These are phyloP conservation scores for Sporothrix sp. DNA, from an alignment of 2,329 filamentous ascomycete species.

Conservation along the genomic window DNA sequence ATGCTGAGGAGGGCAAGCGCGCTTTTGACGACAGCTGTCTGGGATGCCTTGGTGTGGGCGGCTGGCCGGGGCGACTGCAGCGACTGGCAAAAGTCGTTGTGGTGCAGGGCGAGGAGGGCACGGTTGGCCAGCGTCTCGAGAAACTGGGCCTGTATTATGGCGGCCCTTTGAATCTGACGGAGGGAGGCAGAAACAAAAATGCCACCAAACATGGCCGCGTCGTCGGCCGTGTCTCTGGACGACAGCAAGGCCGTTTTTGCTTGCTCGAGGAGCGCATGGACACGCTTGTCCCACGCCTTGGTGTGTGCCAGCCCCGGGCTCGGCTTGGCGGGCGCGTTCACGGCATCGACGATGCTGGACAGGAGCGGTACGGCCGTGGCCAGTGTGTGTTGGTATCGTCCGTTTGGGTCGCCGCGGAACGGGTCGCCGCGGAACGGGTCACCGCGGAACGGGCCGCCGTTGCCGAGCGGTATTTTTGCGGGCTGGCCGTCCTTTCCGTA, in stretches of 20 bases:
- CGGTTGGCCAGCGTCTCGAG: slow-evolving; percentile 19
- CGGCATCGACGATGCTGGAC: slow-evolving; percentile 15
- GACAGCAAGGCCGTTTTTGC: slow-evolving; percentile 12
- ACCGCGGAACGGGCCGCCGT: too few relatives aligned
- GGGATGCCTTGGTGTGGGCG: slow-evolving; percentile 5
- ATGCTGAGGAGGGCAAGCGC: slow-evolving; percentile 18
- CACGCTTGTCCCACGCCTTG: slow-evolving; percentile 31
- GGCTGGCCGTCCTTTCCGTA: too few relatives aligned
- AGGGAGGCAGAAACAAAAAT: too few relatives aligned
- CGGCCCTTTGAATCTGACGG: not conserved
- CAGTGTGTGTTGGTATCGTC: slow-evolving; percentile 19
- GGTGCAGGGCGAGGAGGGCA: slow-evolving; percentile 20
- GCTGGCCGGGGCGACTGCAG: not conserved
- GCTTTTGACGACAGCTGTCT: slow-evolving; percentile 15
- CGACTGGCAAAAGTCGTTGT: slow-evolving; percentile 12
- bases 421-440: too few relatives aligned
- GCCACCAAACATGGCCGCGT: not conserved
- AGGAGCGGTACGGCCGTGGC: slow-evolving; percentile 18
- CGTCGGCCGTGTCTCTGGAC: not conserved
- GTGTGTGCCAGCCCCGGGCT: slow-evolving; percentile 28
- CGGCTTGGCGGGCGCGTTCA: slow-evolving; percentile 20
- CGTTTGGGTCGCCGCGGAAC: slow-evolving; percentile 14
- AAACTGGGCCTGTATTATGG: slow-evolving; percentile 15
- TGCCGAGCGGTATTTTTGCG: too few relatives aligned
- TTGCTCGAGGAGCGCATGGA: slow-evolving; percentile 16